phyloP scores from a whole-genome alignment of 1,284 basidiomycete genomes.

The Cryptococcus sp. region DNA sequence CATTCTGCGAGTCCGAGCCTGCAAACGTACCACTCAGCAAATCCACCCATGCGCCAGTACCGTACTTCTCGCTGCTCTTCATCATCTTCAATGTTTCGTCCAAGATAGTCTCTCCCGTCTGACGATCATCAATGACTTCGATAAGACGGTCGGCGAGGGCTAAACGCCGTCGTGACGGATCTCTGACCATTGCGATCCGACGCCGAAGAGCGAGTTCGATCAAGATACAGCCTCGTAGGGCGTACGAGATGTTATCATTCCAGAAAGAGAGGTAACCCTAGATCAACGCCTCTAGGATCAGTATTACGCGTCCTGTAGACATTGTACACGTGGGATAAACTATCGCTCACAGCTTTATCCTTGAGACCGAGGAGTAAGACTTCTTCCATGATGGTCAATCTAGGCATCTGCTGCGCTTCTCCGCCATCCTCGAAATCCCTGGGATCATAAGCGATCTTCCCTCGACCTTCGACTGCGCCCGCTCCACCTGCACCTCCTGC shows the following conservation, averaged over 20 bases:
- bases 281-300: neutral
- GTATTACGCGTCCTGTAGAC: neutral
- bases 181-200: constrained; percentile 82
- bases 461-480: constrained; percentile 76
- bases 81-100: constrained; percentile 97
- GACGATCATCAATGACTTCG: constrained; percentile 84
- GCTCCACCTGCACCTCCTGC: constrained; percentile 66
- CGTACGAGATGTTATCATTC: constrained; percentile 98
- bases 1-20: neutral
- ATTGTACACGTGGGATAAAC: neutral
- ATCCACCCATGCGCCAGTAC: constrained; percentile 92
- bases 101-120: constrained; percentile 91
- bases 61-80: constrained; percentile 73
- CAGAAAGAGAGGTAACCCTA: constrained; percentile 93
- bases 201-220: constrained; percentile 88
- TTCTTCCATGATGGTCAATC: constrained; percentile 95
- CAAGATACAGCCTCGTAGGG: constrained; percentile 89
- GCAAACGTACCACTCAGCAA: constrained; percentile 74
- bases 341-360: constrained; percentile 73
- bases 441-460: constrained; percentile 90
- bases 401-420: constrained; percentile 75
- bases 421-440: constrained; percentile 78
- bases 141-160: constrained; percentile 80
- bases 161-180: constrained; percentile 73
- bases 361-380: constrained; percentile 87